A percentile compares a stretch with the other conserved stretches of the same genome.
These are phyloP conservation scores for Zymoseptoria ardabiliae DNA, from an alignment of 2,329 filamentous ascomycete species.

Conservation along the genomic window DNA sequence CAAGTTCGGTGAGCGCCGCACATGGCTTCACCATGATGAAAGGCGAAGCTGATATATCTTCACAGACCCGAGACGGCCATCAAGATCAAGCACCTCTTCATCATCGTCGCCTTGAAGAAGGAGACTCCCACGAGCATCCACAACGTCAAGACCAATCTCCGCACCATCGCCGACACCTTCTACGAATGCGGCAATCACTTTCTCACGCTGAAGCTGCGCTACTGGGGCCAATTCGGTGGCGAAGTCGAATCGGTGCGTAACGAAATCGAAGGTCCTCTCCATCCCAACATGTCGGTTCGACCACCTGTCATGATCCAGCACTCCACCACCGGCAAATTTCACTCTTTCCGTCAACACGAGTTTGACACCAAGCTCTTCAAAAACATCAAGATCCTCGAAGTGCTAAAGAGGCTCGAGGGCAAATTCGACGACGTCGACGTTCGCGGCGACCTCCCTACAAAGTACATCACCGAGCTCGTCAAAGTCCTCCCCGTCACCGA, in stretches of 20 bases:
- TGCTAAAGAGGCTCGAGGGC: slow-evolving; percentile 2
- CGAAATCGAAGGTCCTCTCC: slow-evolving; percentile 5
- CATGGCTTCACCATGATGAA: background rate
- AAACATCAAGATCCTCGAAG: slow-evolving; percentile 5
- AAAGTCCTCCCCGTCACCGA: background rate
- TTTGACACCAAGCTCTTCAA: slow-evolving; percentile 5
- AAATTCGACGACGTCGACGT: slow-evolving; percentile 6
- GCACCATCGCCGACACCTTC: slow-evolving; percentile 19
- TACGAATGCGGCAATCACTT: slow-evolving; percentile 1
- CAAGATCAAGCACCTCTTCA: slow-evolving; percentile 11
- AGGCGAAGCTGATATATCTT: background rate
- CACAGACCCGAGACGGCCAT: slow-evolving; percentile 1
- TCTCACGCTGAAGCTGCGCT: slow-evolving; percentile 8
- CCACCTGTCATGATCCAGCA: slow-evolving; percentile 5
- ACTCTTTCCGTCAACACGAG: background rate
- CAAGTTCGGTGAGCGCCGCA: background rate
- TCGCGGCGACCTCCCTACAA: slow-evolving; percentile 7
- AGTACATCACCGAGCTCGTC: slow-evolving; percentile 6
- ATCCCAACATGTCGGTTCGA: slow-evolving; percentile 1
- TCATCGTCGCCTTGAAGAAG: slow-evolving; percentile 1
- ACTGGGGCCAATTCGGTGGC: slow-evolving; percentile 6
- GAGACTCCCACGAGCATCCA: background rate
- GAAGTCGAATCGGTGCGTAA: slow-evolving; percentile 8
- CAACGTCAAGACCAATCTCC: slow-evolving; percentile 4
- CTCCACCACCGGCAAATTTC: slow-evolving; percentile 1